Evolutionary conservation across 2,329 filamentous ascomycete species (phyloP), one percentile per base, ranked within the genome.

Genomic region (Alternaria arbusti): DNA sequence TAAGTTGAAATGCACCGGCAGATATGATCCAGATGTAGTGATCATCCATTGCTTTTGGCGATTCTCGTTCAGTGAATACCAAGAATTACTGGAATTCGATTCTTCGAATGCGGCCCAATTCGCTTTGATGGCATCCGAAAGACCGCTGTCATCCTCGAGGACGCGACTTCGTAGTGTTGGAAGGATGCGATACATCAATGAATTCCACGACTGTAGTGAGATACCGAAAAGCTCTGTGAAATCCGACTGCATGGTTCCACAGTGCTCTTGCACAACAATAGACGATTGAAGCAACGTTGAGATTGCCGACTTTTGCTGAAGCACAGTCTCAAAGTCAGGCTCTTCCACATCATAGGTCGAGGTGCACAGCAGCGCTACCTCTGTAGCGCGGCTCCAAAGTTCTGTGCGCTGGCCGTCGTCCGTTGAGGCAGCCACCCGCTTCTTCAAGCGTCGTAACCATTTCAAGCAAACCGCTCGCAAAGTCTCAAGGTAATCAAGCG

Each of bases 281-380:
- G 73, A 74, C 11, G 61, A 67, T 51, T 70, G 67, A 1, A 78
- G 15, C 4, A 78, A 51, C 1, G 51, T 66, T 0, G 70, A 68
- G 3, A 70, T 51, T 9, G 67, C 64, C 22, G 54, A 59, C 1
- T 59, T 49, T 6, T 66, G 59, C 9, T 59, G 11, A 0, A 86
- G 65, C 1, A 82, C 57, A 0, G 6, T 13, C 0, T 65, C 25
- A 2, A 84, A 60, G 22, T 77, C 64, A 0, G 63, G 8, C 0
- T 66, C 50, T 15, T 85, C 83, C 1, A 83, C 66, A 58, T 86
- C 79, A 55, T 84, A 87, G 0, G 84, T 83, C n/a, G 71, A 68
- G 4, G 75, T 69, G 58, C 84, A 84, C 2, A 83, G 76, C 36
- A 85, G 63, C 0, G 82, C 79, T 3, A 84, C 73, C 49, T 84